These are phyloP conservation scores for Penicillium sp. DNA, from an alignment of 2,329 filamentous ascomycete species.

Conservation along the genomic window DNA sequence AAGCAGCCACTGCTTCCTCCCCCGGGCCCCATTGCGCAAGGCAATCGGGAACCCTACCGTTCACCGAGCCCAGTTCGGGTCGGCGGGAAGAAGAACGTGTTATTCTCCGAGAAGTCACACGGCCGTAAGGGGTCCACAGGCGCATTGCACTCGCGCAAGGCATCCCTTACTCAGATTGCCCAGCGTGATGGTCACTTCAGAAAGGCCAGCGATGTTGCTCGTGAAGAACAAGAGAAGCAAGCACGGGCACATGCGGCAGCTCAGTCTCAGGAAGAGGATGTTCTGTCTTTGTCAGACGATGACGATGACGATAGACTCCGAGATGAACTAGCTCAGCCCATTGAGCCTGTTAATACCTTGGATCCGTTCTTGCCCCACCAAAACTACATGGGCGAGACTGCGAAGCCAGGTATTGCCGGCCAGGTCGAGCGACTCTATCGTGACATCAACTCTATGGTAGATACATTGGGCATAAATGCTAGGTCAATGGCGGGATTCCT, in stretches of 20 bases:
- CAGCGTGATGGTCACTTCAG: constrained; percentile 22
- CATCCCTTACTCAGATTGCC: constrained; percentile 29
- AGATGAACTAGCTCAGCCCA: constrained; percentile 37
- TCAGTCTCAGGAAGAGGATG: constrained; percentile 28
- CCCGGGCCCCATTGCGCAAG: constrained; percentile 27
- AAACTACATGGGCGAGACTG: constrained; percentile 37
- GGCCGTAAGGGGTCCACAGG: constrained; percentile 30
- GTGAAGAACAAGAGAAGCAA: constrained; percentile 26
- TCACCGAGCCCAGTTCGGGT: constrained; percentile 42
- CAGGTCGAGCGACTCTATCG: constrained; percentile 44
- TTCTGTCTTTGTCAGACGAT: constrained; percentile 37
- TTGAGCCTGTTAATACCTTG: constrained; percentile 37
- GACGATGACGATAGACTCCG: constrained; percentile 43
- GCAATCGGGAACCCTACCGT: constrained; percentile 31
- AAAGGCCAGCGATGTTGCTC: constrained; percentile 19
- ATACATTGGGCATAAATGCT: constrained; percentile 79
- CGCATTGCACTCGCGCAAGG: constrained; percentile 35
- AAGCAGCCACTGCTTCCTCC: constrained; percentile 32
- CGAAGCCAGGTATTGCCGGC: constrained; percentile 42
- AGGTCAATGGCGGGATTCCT: constrained; percentile 55
- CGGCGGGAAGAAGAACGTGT: constrained; percentile 20
- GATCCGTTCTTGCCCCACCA: constrained; percentile 45
- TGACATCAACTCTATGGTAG: constrained; percentile 69
- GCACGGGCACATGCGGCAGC: constrained; percentile 27
- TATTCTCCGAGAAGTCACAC: constrained; percentile 24